Conservation (phyloP, 257 asterid species). For the Capsicum chinense region DNA sequence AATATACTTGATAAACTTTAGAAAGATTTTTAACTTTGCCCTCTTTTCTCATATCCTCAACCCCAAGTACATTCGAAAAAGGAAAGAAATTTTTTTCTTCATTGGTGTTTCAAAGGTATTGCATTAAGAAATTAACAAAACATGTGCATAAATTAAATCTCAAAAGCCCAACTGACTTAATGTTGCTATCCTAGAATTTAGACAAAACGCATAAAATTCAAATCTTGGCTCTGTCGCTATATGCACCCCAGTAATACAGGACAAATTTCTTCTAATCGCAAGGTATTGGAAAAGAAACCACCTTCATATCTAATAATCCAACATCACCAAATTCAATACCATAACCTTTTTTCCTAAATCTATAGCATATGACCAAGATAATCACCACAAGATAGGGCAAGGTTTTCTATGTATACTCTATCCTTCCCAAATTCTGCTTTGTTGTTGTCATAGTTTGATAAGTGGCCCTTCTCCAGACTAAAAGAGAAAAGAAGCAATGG, state of each 20-base stretch:
- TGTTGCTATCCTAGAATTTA: not conserved
- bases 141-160: not conserved
- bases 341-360: not conserved
- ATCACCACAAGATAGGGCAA: too few species aligned
- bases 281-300: not conserved
- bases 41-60: not conserved
- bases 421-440: too few species aligned
- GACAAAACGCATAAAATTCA: not conserved
- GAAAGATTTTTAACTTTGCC: not conserved
- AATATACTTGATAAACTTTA: not conserved
- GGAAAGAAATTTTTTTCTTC: not conserved
- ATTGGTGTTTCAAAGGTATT: not conserved
- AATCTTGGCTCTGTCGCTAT: not conserved
- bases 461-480: too few species aligned
- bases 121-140: not conserved
- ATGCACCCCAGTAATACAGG: not conserved
- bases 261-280: slow-evolving; percentile 5
- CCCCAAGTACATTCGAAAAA: not conserved
- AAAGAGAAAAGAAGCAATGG: too few species aligned
- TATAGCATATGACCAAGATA: not conserved
- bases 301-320: slow-evolving; percentile 16
- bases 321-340: not conserved
- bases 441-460: too few species aligned
- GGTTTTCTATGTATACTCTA: too few species aligned
- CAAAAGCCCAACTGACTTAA: not conserved